These are phyloP conservation scores for Penicillium argentinense DNA, from an alignment of 495 filamentous ascomycete species.

Conservation along the genomic window DNA sequence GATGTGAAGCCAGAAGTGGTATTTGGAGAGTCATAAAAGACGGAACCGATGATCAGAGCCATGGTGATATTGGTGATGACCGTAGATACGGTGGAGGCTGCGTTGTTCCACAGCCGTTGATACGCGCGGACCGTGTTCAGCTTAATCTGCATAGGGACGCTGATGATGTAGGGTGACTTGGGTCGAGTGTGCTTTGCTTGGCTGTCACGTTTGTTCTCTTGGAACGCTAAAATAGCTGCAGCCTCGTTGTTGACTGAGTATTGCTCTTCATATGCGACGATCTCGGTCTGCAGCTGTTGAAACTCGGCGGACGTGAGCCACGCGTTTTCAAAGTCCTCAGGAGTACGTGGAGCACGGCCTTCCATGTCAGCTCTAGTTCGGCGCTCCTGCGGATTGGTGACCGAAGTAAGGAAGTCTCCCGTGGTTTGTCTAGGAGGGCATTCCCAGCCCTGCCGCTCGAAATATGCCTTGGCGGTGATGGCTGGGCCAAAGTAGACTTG, in stretches of 20 bases:
- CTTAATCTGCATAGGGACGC: constrained; percentile 31
- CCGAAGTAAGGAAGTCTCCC: constrained; percentile 67
- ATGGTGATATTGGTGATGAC: constrained; percentile 70
- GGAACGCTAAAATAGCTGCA: no score
- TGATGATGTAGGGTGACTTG: constrained; percentile 37
- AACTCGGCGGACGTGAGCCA: constrained; percentile 50
- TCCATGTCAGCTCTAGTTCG: constrained; percentile 56
- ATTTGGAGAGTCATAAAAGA: constrained; percentile 72
- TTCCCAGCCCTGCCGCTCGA: constrained; percentile 54
- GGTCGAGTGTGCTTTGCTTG: constrained; percentile 23
- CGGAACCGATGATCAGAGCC: constrained; percentile 72
- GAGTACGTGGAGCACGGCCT: constrained; percentile 58
- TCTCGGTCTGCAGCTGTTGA: constrained; percentile 43
- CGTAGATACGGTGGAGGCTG: constrained; percentile 60
- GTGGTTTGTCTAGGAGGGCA: constrained; percentile 42
- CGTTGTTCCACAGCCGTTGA: constrained; percentile 59
- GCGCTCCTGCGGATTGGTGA: constrained; percentile 62
- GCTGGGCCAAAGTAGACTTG: constrained; percentile 11
- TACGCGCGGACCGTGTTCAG: constrained; percentile 44
- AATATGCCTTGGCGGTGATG: constrained; percentile 50
- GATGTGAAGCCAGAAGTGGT: constrained; percentile 68
- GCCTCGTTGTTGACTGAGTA: constrained; percentile 20
- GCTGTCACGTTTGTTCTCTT: no score
- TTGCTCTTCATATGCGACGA: constrained; percentile 41
- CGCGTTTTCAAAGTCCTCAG: constrained; percentile 61